Percentiles rank a stretch among this genome's conserved stretches.
phyloP scores from a whole-genome alignment of 306 rosid genomes.

The Benincasa hispida region DNA sequence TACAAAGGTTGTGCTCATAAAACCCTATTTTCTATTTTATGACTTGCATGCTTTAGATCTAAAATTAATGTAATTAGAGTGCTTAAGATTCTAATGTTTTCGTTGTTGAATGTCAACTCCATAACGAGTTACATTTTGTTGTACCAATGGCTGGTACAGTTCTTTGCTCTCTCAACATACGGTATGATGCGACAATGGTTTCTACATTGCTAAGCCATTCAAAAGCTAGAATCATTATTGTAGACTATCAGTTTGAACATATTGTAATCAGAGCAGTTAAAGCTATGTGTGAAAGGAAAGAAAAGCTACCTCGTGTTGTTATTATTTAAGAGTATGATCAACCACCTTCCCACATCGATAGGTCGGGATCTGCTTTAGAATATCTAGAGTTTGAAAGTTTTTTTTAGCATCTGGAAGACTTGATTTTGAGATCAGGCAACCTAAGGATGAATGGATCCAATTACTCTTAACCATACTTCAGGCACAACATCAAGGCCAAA shows the following conservation, averaged over 20 bases:
- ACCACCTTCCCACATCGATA: neutral
- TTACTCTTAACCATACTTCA: constrained; percentile 76
- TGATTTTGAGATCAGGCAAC: constrained; percentile 42
- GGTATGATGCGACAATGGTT: constrained; percentile 53
- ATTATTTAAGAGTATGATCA: constrained; percentile 36
- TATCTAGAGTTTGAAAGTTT: constrained; percentile 45
- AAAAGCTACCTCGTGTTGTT: constrained; percentile 36
- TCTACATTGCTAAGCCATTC: constrained; percentile 46
- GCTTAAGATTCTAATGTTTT: too few relatives aligned
- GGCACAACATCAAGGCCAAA: constrained; percentile 93
- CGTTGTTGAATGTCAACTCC: too few relatives aligned
- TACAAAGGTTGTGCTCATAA: too few relatives aligned
- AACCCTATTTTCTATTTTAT: too few relatives aligned
- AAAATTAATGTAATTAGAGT: too few relatives aligned
- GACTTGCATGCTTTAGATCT: too few relatives aligned
- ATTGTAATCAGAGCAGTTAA: constrained; percentile 47
- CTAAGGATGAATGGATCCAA: constrained; percentile 68
- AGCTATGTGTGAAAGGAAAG: constrained; percentile 24
- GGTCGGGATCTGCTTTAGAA: constrained; percentile 9
- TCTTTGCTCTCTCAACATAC: constrained; percentile 59
- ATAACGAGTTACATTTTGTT: constrained; percentile 78
- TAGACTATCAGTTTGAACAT: constrained; percentile 41
- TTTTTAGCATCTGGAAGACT: constrained; percentile 37
- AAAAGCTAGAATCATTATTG: constrained; percentile 55
- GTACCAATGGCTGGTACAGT: constrained; percentile 85